Conservation (phyloP, 768 basidiomycete genomes). For the Lentinus tigrinus region DNA sequence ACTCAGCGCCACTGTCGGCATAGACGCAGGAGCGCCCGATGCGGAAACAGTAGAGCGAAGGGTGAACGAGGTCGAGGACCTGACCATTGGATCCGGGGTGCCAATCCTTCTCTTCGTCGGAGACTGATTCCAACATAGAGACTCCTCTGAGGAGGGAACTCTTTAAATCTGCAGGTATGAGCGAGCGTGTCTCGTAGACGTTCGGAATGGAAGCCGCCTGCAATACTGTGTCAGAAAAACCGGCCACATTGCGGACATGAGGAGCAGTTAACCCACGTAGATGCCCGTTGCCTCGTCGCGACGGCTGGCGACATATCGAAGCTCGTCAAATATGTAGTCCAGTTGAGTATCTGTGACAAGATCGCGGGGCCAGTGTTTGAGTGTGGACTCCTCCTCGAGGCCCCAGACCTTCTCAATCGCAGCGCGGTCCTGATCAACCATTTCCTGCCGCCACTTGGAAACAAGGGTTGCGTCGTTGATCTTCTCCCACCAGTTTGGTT, state of each 20-base stretch:
- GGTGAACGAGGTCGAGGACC: constrained; percentile 47
- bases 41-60: constrained; percentile 39
- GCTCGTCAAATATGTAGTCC: constrained; percentile 12
- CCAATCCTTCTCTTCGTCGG: constrained; percentile 42
- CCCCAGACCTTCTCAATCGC: constrained; percentile 4
- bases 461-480: constrained; percentile 11
- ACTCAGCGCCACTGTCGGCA: background rate
- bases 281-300: constrained; percentile 15
- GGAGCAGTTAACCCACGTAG: background rate
- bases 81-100: constrained; percentile 43
- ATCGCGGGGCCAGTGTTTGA: constrained; percentile 13
- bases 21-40: constrained; percentile 2
- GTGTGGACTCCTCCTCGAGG: background rate
- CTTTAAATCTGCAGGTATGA: constrained; percentile 8
- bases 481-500: constrained; percentile 21
- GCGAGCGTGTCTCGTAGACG: constrained; percentile 3
- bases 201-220: background rate
- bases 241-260: too few species aligned
- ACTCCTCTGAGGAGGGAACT: background rate
- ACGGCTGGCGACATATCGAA: background rate
- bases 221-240: too few species aligned
- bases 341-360: constrained; percentile 8
- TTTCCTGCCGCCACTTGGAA: constrained; percentile 13
- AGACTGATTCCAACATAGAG: constrained; percentile 34
- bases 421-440: constrained; percentile 12